These are phyloP conservation scores for Phaeosphaeriaceae sp. DNA, from an alignment of 2,329 filamentous ascomycete species.

Conservation along the genomic window DNA sequence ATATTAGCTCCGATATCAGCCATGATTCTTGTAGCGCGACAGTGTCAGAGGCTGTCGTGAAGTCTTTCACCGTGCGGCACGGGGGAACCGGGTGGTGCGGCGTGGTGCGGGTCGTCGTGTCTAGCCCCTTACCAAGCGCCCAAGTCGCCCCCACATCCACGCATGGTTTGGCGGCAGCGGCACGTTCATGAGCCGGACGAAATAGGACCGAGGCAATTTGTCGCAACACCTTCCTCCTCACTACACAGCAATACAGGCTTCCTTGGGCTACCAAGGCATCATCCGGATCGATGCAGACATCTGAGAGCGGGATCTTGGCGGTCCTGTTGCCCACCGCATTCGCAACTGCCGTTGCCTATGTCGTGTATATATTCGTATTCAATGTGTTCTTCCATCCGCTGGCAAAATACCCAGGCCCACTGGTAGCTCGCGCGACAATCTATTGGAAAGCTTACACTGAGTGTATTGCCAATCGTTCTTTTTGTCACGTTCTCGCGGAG, in stretches of 20 bases:
- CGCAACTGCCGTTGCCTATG: conserved; percentile 20
- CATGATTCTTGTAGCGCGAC: background rate
- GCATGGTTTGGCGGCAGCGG: no score
- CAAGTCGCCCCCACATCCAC: no score
- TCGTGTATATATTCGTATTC: conserved; percentile 31
- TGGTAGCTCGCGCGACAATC: conserved; percentile 23
- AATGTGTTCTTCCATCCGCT: conserved; percentile 53
- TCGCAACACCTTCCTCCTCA: no score
- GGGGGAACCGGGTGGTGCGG: no score
- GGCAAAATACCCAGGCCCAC: conserved; percentile 52
- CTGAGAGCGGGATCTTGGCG: background rate
- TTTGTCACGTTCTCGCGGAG: conserved; percentile 33
- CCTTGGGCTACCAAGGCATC: background rate
- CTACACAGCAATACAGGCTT: background rate
- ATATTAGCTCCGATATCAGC: background rate
- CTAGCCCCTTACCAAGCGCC: no score
- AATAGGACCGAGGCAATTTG: no score
- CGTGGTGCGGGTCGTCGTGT: no score
- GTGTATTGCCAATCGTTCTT: conserved; percentile 34
- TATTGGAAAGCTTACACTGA: conserved; percentile 42
- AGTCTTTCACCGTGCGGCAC: background rate
- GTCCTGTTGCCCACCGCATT: conserved; percentile 19
- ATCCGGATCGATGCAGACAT: background rate
- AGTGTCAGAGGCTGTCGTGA: background rate
- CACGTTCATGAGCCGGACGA: no score